These are phyloP conservation scores for Fragilariopsis cylindrus DNA, from an alignment of 108 stramenopile genomes.

Conservation along the genomic window DNA sequence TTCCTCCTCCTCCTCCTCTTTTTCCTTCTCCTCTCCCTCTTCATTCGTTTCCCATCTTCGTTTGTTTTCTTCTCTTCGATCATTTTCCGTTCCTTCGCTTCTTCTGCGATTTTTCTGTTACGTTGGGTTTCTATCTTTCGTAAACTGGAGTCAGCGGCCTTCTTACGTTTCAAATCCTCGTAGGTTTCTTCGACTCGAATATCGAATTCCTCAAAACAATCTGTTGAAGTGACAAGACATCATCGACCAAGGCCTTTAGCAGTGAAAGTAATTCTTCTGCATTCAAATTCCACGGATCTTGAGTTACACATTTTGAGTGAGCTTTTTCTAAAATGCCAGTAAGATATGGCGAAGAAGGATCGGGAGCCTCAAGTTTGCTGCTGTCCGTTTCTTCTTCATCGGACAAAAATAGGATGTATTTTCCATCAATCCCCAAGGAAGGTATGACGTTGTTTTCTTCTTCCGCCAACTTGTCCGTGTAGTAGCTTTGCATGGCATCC, in stretches of 20 bases:
- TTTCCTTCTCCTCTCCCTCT: conserved; percentile 23
- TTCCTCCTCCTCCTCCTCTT: conserved; percentile 26
- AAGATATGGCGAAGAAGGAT: conserved; percentile 27
- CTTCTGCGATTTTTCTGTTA: conserved; percentile 20
- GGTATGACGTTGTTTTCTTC: conserved; percentile 50
- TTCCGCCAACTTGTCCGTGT: conserved; percentile 52
- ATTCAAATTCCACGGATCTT: conserved; percentile 76
- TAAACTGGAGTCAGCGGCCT: conserved; percentile 57
- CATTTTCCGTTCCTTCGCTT: conserved; percentile 2
- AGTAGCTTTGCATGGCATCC: conserved; percentile 81
- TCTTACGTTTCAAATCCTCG: conserved; percentile 67
- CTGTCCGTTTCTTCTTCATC: conserved; percentile 37
- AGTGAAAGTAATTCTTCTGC: conserved; percentile 78
- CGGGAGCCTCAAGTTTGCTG: conserved; percentile 13
- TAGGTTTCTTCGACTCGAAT: conserved; percentile 57
- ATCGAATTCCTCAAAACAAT: conserved; percentile 55
- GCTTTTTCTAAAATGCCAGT: conserved; percentile 21
- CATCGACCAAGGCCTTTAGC: conserved; percentile 71
- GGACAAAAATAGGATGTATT: conserved; percentile 48
- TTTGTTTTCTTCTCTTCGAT: conserved; percentile 11
- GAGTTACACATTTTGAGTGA: conserved; percentile 46
- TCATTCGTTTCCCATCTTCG: conserved; percentile 20
- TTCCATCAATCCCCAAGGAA: conserved; percentile 51
- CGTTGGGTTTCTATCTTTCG: conserved; percentile 51
- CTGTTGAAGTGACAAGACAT: conserved; percentile 59